A percentile compares a stretch with the other conserved stretches of the same genome.
Conservation (phyloP, 306 rosid species). For the Corylus heterophylla region DNA sequence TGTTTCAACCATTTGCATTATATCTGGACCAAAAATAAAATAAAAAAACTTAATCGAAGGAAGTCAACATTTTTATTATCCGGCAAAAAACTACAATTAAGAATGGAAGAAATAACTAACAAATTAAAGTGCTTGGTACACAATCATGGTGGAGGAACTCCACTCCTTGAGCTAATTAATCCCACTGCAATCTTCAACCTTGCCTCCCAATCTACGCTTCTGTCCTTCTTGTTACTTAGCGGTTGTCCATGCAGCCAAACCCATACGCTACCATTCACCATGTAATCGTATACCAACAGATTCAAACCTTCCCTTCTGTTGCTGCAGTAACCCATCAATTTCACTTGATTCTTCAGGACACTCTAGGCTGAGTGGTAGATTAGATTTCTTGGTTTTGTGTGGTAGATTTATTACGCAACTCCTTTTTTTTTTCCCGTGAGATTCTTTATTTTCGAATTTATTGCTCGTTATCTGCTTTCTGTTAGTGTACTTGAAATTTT, state of each 20-base stretch:
- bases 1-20: too few species aligned
- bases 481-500: not conserved
- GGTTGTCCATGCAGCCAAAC: slow-evolving; percentile 83
- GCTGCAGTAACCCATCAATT: slow-evolving; percentile 81
- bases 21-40: too few species aligned
- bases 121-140: too few species aligned
- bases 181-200: slow-evolving; percentile 76
- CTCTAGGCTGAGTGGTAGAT: not conserved
- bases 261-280: slow-evolving; percentile 95
- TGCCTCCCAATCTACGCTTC: slow-evolving; percentile 78
- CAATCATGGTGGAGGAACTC: too few species aligned
- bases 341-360: slow-evolving; percentile 29
- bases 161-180: too few species aligned
- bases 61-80: too few species aligned
- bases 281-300: slow-evolving; percentile 77
- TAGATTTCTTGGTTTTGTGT: slow-evolving; percentile 2
- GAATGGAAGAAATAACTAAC: too few species aligned
- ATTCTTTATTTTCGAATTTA: slow-evolving; percentile 2
- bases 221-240: slow-evolving; percentile 47
- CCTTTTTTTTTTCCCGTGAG: not conserved
- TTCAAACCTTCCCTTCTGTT: slow-evolving; percentile 64
- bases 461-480: slow-evolving; percentile 13
- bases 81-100: too few species aligned
- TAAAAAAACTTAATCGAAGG: too few species aligned
- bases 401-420: not conserved